phyloP scores from a whole-genome alignment of 2,329 filamentous ascomycete species.

The Grosmannia clavigera region DNA sequence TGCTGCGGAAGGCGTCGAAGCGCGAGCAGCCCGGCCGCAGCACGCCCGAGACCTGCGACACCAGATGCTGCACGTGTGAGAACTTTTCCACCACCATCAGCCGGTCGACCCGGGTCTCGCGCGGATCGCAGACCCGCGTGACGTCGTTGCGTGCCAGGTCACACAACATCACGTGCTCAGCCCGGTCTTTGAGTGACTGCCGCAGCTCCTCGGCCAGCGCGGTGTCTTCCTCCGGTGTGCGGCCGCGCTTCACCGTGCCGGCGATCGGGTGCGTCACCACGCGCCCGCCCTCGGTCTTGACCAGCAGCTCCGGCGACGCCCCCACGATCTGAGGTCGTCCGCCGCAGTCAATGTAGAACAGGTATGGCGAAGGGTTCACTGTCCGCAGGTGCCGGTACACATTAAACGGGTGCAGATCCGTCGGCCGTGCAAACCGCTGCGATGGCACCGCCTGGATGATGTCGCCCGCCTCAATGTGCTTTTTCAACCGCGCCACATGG shows the following conservation, averaged over 20 bases:
- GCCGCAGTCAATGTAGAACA: constrained; percentile 88
- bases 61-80: constrained; percentile 93
- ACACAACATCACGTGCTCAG: constrained; percentile 95
- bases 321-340: constrained; percentile 88
- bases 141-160: constrained; percentile 94
- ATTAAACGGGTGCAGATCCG: constrained; percentile 90
- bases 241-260: constrained; percentile 82
- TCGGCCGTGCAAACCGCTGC: constrained; percentile 82
- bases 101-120: constrained; percentile 79
- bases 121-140: constrained; percentile 86
- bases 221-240: constrained; percentile 69
- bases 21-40: constrained; percentile 71
- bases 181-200: constrained; percentile 77
- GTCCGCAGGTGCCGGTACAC: constrained; percentile 92
- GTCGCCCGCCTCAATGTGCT: constrained; percentile 82
- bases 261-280: constrained; percentile 97
- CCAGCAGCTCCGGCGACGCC: constrained; percentile 85
- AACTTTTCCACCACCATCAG: constrained; percentile 93
- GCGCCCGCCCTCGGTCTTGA: constrained; percentile 69
- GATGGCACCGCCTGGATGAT: constrained; percentile 97
- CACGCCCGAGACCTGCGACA: constrained; percentile 90
- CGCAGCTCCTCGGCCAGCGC: constrained; percentile 64
- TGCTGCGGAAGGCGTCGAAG: constrained; percentile 90
- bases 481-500: constrained; percentile 78
- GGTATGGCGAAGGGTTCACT: constrained; percentile 94